Conservation (phyloP, 2,329 filamentous ascomycete genomes). For the Fusarium armeniacum region DNA sequence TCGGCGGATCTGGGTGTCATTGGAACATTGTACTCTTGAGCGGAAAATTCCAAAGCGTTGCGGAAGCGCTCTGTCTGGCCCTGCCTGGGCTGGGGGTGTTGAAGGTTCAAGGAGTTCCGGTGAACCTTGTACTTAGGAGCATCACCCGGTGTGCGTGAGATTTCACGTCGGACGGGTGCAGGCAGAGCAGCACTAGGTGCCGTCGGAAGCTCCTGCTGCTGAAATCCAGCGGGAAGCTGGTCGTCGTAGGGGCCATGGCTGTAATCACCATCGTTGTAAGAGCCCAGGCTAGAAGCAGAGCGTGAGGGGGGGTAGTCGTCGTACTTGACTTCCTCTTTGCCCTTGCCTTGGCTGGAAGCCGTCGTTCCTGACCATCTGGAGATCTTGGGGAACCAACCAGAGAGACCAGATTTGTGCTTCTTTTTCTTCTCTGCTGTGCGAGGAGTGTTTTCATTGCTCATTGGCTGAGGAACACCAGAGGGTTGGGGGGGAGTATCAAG, state of each 20-base stretch:
- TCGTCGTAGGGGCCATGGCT: constrained; percentile 71
- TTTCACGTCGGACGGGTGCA: constrained; percentile 56
- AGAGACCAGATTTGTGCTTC: constrained; percentile 91
- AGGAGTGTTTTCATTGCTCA: constrained; percentile 85
- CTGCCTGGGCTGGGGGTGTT: constrained; percentile 82
- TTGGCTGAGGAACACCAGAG: constrained; percentile 53
- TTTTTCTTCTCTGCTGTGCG: constrained; percentile 78
- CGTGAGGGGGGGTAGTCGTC: constrained; percentile 75
- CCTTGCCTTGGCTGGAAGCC: constrained; percentile 84
- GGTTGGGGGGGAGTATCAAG: constrained; percentile 72
- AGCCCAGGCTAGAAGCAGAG: constrained; percentile 80
- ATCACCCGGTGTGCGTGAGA: constrained; percentile 72
- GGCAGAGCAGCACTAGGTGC: constrained; percentile 44
- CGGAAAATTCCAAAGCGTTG: constrained; percentile 79
- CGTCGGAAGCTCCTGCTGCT: constrained; percentile 61
- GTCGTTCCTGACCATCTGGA: constrained; percentile 99
- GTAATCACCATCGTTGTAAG: constrained; percentile 72
- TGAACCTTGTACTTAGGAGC: constrained; percentile 87
- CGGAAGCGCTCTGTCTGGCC: constrained; percentile 82
- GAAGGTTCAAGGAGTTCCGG: constrained; percentile 82
- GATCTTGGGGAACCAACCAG: constrained; percentile 87
- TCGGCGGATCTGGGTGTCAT: constrained; percentile 72
- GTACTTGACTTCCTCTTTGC: constrained; percentile 70
- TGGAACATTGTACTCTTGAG: constrained; percentile 74
- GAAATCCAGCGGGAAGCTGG: constrained; percentile 70